Conservation (phyloP, 2,329 filamentous ascomycete genomes). For the Aspergillus thermomutatus region DNA sequence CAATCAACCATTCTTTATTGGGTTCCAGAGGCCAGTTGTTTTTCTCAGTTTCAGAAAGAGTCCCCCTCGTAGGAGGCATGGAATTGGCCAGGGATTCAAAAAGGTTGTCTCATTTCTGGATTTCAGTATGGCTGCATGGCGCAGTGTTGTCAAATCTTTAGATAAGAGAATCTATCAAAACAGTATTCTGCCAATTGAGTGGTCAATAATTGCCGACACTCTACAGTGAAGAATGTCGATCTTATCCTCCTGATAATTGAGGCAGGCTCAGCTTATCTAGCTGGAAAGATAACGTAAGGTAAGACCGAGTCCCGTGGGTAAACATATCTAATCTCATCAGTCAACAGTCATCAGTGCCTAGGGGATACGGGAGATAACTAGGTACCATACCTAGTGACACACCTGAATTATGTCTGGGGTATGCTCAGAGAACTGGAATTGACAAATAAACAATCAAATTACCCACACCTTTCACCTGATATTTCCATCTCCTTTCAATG, state of each 20-base stretch:
- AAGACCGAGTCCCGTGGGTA: not conserved
- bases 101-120: not conserved
- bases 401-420: not conserved
- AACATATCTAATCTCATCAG: too few species aligned
- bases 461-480: not conserved
- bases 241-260: not conserved
- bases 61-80: not conserved
- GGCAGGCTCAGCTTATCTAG: not conserved
- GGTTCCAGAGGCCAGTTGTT: not conserved
- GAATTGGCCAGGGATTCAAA: not conserved
- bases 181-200: not conserved
- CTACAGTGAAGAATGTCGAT: not conserved
- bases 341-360: not conserved
- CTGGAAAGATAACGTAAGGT: not conserved
- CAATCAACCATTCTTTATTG: too few species aligned
- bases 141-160: not conserved
- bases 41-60: not conserved
- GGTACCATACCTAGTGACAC: not conserved
- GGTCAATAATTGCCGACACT: not conserved
- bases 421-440: not conserved
- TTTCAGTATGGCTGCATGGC: not conserved
- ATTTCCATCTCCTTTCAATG: not conserved
- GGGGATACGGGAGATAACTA: not conserved
- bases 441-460: not conserved
- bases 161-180: not conserved